Evolutionary conservation across 1,139 yeast species (phyloP).

Genomic region (Eremothecium gossypii): DNA sequence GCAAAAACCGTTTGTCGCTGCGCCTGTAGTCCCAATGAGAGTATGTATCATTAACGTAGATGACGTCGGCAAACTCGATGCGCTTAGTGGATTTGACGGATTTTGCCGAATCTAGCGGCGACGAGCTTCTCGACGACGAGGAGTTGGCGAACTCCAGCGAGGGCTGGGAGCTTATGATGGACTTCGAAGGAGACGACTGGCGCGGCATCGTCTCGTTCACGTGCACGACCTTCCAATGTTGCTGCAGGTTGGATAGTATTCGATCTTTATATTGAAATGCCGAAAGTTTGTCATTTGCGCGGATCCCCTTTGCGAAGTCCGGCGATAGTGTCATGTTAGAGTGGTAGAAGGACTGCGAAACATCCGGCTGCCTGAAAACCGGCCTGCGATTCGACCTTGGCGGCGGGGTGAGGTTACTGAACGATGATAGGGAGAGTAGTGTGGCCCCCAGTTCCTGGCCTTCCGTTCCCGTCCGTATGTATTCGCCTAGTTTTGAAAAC

Average conservation of each 20-base stretch:
- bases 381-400: conserved; percentile 3
- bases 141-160: not conserved
- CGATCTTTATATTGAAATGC: conserved; percentile 3
- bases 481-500: conserved; percentile 16
- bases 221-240: conserved; percentile 21
- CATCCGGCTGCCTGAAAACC: not conserved
- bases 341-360: not conserved
- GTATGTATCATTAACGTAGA: conserved; percentile 14
- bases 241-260: conserved; percentile 13
- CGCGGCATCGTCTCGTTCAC: conserved; percentile 8
- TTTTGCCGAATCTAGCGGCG: not conserved
- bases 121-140: not conserved
- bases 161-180: not conserved
- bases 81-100: conserved; percentile 4
- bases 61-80: conserved; percentile 11
- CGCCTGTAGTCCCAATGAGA: conserved; percentile 22
- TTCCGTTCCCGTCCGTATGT: conserved; percentile 4
- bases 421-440: no score
- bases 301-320: not conserved
- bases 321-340: not conserved
- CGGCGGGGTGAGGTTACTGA: conserved; percentile 1
- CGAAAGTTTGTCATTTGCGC: not conserved
- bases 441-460: conserved; percentile 3
- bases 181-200: not conserved
- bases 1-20: conserved; percentile 17